A percentile compares a stretch with the other conserved stretches of the same genome.
Evolutionary conservation across 176 grass and related monocot species (phyloP).

Genomic region (Lolium rigidum): DNA sequence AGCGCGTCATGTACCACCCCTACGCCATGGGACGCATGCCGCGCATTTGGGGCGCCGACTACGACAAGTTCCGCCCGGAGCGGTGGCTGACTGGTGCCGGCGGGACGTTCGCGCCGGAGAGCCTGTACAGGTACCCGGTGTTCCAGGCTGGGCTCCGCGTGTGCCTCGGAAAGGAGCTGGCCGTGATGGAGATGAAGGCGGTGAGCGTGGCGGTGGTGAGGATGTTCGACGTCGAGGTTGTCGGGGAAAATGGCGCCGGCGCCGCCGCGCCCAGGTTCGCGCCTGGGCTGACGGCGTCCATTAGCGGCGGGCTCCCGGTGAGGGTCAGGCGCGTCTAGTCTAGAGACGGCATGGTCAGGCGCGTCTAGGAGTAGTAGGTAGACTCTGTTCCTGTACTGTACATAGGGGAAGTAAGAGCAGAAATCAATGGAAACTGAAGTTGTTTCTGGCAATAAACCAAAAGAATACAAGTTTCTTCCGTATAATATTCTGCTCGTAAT

Average conservation of each 20-base stretch:
- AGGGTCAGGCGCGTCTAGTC: slow-evolving; percentile 46
- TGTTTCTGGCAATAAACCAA: background rate
- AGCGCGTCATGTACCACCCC: slow-evolving; percentile 73
- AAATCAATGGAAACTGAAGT: background rate
- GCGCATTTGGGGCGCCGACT: slow-evolving; percentile 74
- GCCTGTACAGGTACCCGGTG: slow-evolving; percentile 69
- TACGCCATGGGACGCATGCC: slow-evolving; percentile 85
- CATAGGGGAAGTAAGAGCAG: slow-evolving; percentile 8
- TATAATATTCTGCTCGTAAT: background rate
- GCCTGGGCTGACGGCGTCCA: slow-evolving; percentile 65
- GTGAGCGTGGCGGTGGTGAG: slow-evolving; percentile 61
- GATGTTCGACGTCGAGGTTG: slow-evolving; percentile 63
- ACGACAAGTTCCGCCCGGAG: slow-evolving; percentile 63
- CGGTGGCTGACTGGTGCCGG: slow-evolving; percentile 63
- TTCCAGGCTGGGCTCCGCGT: slow-evolving; percentile 80
- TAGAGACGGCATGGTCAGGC: background rate
- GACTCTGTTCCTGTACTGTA: background rate
- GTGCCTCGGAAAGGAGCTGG: slow-evolving; percentile 87
- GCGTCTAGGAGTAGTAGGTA: background rate
- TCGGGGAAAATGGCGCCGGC: background rate
- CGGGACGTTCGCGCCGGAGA: slow-evolving; percentile 59
- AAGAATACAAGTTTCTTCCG: background rate
- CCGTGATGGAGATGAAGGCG: slow-evolving; percentile 75
- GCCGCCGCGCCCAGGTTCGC: background rate
- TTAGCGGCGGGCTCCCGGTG: slow-evolving; percentile 65